Evolutionary conservation across 208 protist species (phyloP), one percentile per base, ranked within the genome.

Genomic region (Wallacemonas sp.): DNA sequence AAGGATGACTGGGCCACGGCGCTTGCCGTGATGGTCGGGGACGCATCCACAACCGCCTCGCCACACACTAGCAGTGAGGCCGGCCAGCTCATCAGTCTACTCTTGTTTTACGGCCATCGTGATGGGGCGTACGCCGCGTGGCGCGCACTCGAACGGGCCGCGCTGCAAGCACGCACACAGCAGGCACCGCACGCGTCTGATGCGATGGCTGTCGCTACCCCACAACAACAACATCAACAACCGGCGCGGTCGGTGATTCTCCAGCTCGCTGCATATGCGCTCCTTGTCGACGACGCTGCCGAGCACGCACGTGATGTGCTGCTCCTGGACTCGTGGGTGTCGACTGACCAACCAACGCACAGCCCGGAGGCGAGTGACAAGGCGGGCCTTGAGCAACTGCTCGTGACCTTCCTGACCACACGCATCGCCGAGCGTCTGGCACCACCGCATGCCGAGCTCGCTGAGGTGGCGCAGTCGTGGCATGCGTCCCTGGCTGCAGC

Each of bases 201-300:
- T n/a, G n/a, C n/a, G n/a, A n/a, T n/a, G n/a, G n/a, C n/a, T n/a
- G n/a, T n/a, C n/a, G n/a, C n/a, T n/a, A n/a, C n/a, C n/a, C n/a
- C n/a, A n/a, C n/a, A n/a, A n/a, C n/a, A n/a, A n/a, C n/a, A n/a
- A n/a, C n/a, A n/a, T n/a, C n/a, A n/a, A n/a, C n/a, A n/a, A n/a
- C n/a, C 36, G 36, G 36, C 36, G 14, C 36, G 36, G 16, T 29
- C 29, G 3, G 21, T 83, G 23, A 38, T 81, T 60, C 67, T 76
- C 8, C 56, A 72, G 68, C 61, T 90, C 27, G 52, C 81, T 1
- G 49, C 81, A 23, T 85, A 81, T 39, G 38, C 69, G 4, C 54
- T 87, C 49, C 34, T 91, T 41, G 74, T 87, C 60, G 74, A 87
- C 27, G 38, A 47, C 4, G 61, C 83, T 23, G 54, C 43, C 23